Evolutionary conservation across 805 yeast genomes (phyloP).

Genomic region (Yarrowia deformans): DNA sequence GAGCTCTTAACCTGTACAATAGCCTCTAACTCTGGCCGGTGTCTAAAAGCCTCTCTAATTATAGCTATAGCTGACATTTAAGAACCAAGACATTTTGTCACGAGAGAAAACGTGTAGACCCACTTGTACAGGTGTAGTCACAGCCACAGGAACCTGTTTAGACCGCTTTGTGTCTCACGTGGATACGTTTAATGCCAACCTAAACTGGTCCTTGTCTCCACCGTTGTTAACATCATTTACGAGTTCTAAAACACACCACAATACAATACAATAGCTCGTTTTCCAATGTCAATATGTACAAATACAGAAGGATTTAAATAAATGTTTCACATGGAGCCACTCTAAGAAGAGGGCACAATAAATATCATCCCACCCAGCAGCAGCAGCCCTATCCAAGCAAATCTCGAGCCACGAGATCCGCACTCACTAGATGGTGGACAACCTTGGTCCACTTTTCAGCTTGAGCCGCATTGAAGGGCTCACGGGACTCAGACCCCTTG

Average conservation of each 20-base stretch:
- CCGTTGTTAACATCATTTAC: too few species aligned
- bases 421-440: conserved; percentile 39
- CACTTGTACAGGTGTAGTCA: too few species aligned
- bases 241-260: neutral
- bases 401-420: conserved; percentile 39
- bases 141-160: neutral
- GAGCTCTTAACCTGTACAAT: neutral
- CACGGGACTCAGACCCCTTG: conserved; percentile 38
- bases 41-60: too few species aligned
- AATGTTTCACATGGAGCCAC: neutral
- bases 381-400: neutral
- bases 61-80: too few species aligned
- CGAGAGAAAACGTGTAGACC: neutral
- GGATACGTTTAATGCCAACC: conserved; percentile 20
- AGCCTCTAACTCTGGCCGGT: too few species aligned
- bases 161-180: conserved; percentile 23
- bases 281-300: neutral
- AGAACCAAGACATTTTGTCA: neutral
- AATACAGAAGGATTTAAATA: neutral
- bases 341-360: neutral
- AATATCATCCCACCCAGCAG: neutral
- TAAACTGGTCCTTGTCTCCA: neutral
- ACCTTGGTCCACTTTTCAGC: conserved; percentile 37
- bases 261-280: neutral
- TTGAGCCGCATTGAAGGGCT: conserved; percentile 10